A percentile compares a stretch with the other conserved stretches of the same genome.
Evolutionary conservation across 352 stramenopile species (phyloP).

Genomic region (Phytopythium helicoides): DNA sequence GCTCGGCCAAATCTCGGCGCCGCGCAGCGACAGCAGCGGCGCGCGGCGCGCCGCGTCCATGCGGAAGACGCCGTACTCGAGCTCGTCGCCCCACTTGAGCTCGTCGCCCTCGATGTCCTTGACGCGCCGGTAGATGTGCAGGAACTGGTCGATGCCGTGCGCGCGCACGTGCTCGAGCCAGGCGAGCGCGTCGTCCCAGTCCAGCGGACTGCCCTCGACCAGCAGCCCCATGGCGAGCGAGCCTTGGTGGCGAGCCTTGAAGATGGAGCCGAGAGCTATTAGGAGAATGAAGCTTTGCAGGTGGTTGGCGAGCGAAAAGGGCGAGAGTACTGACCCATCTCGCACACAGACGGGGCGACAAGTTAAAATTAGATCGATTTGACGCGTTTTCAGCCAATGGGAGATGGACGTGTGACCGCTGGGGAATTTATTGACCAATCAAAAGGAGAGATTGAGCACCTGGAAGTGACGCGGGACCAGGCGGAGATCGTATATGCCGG

Average conservation of each 20-base stretch:
- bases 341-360: too few species aligned
- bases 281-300: background rate
- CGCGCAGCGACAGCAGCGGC: constrained; percentile 89
- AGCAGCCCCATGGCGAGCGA: constrained; percentile 61
- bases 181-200: constrained; percentile 94
- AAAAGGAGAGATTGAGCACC: too few species aligned
- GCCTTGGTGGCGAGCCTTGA: background rate
- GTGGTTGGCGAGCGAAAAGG: background rate
- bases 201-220: constrained; percentile 93
- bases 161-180: constrained; percentile 95
- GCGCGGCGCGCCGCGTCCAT: constrained; percentile 88
- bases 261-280: background rate
- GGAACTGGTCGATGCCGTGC: constrained; percentile 97
- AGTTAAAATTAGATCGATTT: too few species aligned
- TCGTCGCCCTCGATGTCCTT: constrained; percentile 95
- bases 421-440: too few species aligned
- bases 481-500: too few species aligned
- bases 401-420: too few species aligned
- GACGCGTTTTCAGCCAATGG: too few species aligned
- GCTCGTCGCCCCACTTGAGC: constrained; percentile 98
- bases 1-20: constrained; percentile 93
- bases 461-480: too few species aligned
- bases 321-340: too few species aligned
- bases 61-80: constrained; percentile 98
- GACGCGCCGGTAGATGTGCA: constrained; percentile 95